These are phyloP conservation scores for Alisma plantagoaquatica DNA, from an alignment of 106 monocot species.

Conservation along the genomic window DNA sequence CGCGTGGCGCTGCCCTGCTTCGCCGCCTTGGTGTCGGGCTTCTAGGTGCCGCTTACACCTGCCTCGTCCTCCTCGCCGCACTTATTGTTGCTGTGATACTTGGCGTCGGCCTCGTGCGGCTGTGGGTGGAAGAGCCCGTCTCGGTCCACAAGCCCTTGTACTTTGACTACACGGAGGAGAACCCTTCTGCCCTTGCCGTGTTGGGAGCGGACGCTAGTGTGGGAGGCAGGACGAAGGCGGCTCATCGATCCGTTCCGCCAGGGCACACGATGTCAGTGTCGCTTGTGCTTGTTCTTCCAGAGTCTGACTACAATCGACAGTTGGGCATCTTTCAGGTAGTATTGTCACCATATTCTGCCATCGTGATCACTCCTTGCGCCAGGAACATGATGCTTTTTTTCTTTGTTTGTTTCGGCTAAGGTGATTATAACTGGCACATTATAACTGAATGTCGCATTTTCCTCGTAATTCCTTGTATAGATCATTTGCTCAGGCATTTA, in stretches of 20 bases:
- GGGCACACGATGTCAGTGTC: conserved; percentile 2
- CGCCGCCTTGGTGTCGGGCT: neutral
- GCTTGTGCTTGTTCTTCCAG: neutral
- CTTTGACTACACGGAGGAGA: conserved; percentile 1
- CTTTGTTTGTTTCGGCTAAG: too few species aligned
- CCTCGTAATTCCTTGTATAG: too few species aligned
- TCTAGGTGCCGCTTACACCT: conserved; percentile 2
- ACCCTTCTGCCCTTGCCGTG: neutral
- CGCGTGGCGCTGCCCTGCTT: neutral
- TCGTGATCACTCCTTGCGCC: too few species aligned
- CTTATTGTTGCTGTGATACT: conserved; percentile 1
- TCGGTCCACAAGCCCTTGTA: neutral
- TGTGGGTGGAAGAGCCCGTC: conserved; percentile 1
- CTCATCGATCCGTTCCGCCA: neutral
- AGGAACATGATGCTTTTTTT: too few species aligned
- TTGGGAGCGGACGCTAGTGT: too few species aligned
- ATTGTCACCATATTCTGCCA: too few species aligned
- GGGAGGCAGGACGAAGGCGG: neutral
- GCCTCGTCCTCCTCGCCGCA: conserved; percentile 2
- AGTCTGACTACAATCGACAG: conserved; percentile 3
- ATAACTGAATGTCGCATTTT: too few species aligned
- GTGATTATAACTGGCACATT: too few species aligned
- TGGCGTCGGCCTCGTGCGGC: neutral
- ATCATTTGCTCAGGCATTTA: too few species aligned
- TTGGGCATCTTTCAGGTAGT: conserved; percentile 10